phyloP scores from a whole-genome alignment of 202 grass and related monocot genomes.

The Carex arenaria region DNA sequence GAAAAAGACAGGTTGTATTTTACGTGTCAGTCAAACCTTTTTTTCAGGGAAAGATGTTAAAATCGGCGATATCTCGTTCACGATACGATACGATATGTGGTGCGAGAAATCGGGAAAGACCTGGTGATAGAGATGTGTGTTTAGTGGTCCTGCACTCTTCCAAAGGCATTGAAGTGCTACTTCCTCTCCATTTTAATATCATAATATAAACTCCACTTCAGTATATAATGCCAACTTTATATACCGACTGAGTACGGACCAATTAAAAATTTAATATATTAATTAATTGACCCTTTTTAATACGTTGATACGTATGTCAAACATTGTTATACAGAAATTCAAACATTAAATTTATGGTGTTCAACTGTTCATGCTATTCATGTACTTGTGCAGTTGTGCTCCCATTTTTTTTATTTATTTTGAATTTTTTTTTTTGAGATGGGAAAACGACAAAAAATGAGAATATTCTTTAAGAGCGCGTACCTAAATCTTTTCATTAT shows the following conservation, averaged over 20 bases:
- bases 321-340: neutral
- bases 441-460: neutral
- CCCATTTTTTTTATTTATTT: neutral
- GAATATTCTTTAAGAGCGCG: neutral
- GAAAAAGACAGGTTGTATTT: constrained; percentile 1
- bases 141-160: constrained; percentile 15
- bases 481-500: neutral
- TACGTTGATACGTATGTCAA: neutral
- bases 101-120: neutral
- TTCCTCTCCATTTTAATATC: neutral
- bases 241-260: neutral
- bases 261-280: neutral
- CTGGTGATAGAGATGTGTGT: constrained; percentile 8
- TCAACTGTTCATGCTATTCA: neutral
- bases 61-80: neutral
- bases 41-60: neutral
- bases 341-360: neutral
- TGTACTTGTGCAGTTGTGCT: neutral
- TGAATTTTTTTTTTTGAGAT: neutral
- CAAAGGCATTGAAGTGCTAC: no score
- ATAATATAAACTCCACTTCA: neutral
- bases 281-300: neutral
- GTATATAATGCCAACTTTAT: neutral
- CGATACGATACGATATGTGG: neutral
- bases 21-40: constrained; percentile 21